These are phyloP conservation scores for Pyracantha coccinea DNA, from an alignment of 331 rosid genomes.

Conservation along the genomic window DNA sequence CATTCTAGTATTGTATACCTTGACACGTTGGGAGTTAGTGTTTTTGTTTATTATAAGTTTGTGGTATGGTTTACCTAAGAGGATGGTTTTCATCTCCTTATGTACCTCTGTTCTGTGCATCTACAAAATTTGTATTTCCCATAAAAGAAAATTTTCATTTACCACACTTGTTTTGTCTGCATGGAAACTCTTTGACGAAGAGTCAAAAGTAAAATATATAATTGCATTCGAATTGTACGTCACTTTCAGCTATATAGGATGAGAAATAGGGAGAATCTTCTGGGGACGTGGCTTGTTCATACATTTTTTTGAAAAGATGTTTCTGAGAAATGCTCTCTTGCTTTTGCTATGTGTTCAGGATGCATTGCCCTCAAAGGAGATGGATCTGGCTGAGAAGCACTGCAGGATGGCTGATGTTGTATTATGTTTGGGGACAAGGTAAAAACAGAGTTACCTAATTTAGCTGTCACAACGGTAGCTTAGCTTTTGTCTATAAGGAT, in stretches of 20 bases:
- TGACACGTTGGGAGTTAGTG: background rate
- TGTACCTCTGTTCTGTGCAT: background rate
- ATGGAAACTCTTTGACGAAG: background rate
- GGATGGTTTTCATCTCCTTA: background rate
- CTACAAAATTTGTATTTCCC: background rate
- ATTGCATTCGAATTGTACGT: background rate
- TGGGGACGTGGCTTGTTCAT: background rate
- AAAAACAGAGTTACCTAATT: slow-evolving; percentile 4
- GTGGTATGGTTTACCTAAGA: background rate
- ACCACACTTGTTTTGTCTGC: background rate
- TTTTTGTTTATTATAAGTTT: background rate
- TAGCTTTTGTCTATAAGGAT: too few relatives aligned
- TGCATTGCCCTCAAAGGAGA: slow-evolving; percentile 92
- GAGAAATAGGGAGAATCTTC: background rate
- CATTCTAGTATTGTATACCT: background rate
- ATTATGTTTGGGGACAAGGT: slow-evolving; percentile 97
- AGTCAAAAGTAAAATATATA: background rate
- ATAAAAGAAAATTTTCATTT: background rate
- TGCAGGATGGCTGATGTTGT: slow-evolving; percentile 95
- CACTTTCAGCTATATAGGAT: background rate
- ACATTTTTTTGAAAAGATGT: background rate
- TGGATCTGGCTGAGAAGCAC: slow-evolving; percentile 93
- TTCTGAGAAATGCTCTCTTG: background rate
- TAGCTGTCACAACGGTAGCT: background rate
- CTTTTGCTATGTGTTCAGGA: slow-evolving; percentile 44